These are phyloP conservation scores for Boletales sp. DNA, from an alignment of 768 basidiomycete genomes.

Conservation along the genomic window DNA sequence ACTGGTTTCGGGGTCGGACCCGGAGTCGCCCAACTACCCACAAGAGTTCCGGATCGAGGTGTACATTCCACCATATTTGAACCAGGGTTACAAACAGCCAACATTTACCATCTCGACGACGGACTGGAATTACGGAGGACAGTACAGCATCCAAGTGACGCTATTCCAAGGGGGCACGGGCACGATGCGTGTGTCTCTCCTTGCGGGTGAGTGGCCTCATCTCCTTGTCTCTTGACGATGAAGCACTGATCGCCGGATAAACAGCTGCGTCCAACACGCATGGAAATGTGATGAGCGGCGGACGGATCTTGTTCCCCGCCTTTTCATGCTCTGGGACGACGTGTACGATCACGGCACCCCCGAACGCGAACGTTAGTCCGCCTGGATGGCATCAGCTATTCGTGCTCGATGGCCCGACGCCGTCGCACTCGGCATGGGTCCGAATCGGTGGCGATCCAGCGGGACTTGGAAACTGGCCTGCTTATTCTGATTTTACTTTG, in stretches of 20 bases:
- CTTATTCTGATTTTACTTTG: conserved; percentile 59
- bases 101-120: conserved; percentile 51
- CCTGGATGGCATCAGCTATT: conserved; percentile 79
- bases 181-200: conserved; percentile 58
- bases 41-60: conserved; percentile 78
- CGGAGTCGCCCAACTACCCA: conserved; percentile 56
- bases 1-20: conserved; percentile 74
- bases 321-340: conserved; percentile 66
- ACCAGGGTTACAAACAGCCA: conserved; percentile 57
- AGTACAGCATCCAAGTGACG: conserved; percentile 49
- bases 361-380: conserved; percentile 61
- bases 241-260: neutral
- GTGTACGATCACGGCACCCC: conserved; percentile 77
- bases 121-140: conserved; percentile 61
- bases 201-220: conserved; percentile 47
- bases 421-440: conserved; percentile 70
- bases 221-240: conserved; percentile 1
- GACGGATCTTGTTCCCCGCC: conserved; percentile 67
- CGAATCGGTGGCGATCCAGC: conserved; percentile 78
- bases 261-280: conserved; percentile 72
- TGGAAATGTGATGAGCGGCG: conserved; percentile 69
- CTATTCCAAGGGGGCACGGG: conserved; percentile 38
- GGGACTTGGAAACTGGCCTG: conserved; percentile 68
- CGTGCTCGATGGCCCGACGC: conserved; percentile 74
- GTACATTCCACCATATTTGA: conserved; percentile 87